Conservation (phyloP, 192 early-diverging fungal genomes). For the Coemansia sp. region DNA sequence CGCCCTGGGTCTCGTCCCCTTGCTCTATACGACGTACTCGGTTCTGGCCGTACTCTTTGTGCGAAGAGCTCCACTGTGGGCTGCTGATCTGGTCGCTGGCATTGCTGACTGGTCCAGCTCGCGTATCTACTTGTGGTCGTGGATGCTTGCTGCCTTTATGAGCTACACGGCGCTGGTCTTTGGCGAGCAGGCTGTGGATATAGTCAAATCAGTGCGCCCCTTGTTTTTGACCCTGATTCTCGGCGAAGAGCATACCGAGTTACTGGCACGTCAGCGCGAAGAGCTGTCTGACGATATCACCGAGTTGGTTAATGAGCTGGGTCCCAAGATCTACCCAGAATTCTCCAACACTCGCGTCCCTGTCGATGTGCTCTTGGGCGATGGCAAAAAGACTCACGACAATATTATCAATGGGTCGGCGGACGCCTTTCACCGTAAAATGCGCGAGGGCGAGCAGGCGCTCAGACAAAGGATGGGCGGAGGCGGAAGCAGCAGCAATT, state of each 20-base stretch:
- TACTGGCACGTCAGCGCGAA: constrained; percentile 69
- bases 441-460: constrained; percentile 42
- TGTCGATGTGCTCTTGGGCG: constrained; percentile 25
- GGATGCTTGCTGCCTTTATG: constrained; percentile 60
- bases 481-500: constrained; percentile 1
- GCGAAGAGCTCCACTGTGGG: constrained; percentile 39
- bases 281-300: constrained; percentile 79
- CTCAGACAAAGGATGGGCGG: constrained; percentile 36
- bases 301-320: constrained; percentile 82
- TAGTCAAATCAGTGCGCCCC: constrained; percentile 82
- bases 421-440: constrained; percentile 36
- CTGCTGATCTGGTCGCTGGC: background rate
- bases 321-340: constrained; percentile 76
- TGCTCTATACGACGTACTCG: constrained; percentile 73
- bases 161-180: constrained; percentile 76
- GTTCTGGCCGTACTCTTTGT: constrained; percentile 59
- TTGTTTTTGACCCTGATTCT: constrained; percentile 73
- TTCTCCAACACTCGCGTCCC: constrained; percentile 58
- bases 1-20: constrained; percentile 72
- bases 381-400: constrained; percentile 22
- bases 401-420: constrained; percentile 38
- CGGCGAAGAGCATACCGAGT: constrained; percentile 60
- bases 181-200: constrained; percentile 74
- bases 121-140: constrained; percentile 41
- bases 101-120: constrained; percentile 22